These are phyloP conservation scores for Candida neerlandica DNA, from an alignment of 1,139 yeast species.

Conservation along the genomic window DNA sequence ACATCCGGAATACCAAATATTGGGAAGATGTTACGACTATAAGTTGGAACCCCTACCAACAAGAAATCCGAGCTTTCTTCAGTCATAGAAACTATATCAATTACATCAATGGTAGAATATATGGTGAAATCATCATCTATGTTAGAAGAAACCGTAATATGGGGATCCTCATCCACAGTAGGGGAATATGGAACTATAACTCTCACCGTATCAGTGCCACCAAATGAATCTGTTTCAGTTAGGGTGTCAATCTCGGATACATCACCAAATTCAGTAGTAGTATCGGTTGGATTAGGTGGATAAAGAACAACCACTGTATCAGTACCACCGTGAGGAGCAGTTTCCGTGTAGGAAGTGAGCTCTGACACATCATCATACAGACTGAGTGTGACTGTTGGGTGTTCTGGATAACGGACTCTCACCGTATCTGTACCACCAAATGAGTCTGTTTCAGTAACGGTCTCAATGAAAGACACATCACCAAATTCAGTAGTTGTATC, in stretches of 20 bases:
- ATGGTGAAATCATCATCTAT: not conserved
- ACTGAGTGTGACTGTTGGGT: constrained; percentile 10
- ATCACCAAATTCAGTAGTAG: not conserved
- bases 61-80: no score
- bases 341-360: constrained; percentile 11
- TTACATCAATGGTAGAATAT: not conserved
- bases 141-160: not conserved
- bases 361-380: not conserved
- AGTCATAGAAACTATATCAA: no score
- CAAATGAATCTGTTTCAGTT: constrained; percentile 2
- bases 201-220: constrained; percentile 17
- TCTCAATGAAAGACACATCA: not conserved
- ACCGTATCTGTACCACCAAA: constrained; percentile 17
- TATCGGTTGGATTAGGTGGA: not conserved
- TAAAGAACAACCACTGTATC: not conserved
- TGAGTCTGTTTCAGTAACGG: not conserved
- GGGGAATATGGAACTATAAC: constrained; percentile 20
- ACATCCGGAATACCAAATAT: no score
- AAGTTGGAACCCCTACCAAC: no score
- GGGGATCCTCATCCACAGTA: not conserved
- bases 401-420: constrained; percentile 19
- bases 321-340: constrained; percentile 17
- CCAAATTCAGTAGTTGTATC: not conserved
- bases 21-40: no score
- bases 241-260: not conserved